A percentile compares a stretch with the other conserved stretches of the same genome.
phyloP scores from a whole-genome alignment of 1,284 basidiomycete genomes.

The Neolentinus lepideus region DNA sequence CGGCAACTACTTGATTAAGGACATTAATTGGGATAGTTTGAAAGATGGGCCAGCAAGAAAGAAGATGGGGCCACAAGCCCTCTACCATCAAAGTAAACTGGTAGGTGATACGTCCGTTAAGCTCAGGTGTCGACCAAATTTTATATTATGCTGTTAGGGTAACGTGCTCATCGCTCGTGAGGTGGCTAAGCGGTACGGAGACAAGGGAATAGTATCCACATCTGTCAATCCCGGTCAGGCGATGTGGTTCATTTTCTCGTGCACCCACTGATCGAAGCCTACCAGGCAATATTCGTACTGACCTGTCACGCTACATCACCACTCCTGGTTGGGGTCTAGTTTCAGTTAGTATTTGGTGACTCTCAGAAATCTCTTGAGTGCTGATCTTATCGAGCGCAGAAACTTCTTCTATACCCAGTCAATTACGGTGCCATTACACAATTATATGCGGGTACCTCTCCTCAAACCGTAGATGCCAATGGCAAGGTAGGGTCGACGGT shows the following conservation, averaged over 20 bases:
- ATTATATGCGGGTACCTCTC: constrained; percentile 17
- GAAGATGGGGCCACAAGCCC: constrained; percentile 12
- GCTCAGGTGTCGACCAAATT: not conserved
- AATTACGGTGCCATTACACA: constrained; percentile 17
- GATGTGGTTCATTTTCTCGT: not conserved
- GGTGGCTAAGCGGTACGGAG: constrained; percentile 19
- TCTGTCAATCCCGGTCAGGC: constrained; percentile 30
- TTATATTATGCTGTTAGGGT: constrained; percentile 15
- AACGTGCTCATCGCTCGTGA: constrained; percentile 32
- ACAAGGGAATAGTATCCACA: constrained; percentile 28
- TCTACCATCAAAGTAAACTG: constrained; percentile 30
- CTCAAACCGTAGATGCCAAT: constrained; percentile 7
- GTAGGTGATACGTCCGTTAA: constrained; percentile 6
- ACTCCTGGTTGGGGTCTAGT: not conserved
- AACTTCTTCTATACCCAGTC: not conserved
- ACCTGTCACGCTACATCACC: not conserved
- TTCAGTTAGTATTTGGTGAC: not conserved
- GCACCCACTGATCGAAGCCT: constrained; percentile 8
- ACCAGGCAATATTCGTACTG: constrained; percentile 7
- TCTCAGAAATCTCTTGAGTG: not conserved
- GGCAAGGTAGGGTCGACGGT: constrained; percentile 11
- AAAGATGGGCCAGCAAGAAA: constrained; percentile 10
- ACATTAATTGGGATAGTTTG: constrained; percentile 12
- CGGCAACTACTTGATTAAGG: constrained; percentile 17
- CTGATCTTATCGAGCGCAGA: constrained; percentile 1